phyloP scores from a whole-genome alignment of 2,329 filamentous ascomycete species.

The Alternaria sp. region DNA sequence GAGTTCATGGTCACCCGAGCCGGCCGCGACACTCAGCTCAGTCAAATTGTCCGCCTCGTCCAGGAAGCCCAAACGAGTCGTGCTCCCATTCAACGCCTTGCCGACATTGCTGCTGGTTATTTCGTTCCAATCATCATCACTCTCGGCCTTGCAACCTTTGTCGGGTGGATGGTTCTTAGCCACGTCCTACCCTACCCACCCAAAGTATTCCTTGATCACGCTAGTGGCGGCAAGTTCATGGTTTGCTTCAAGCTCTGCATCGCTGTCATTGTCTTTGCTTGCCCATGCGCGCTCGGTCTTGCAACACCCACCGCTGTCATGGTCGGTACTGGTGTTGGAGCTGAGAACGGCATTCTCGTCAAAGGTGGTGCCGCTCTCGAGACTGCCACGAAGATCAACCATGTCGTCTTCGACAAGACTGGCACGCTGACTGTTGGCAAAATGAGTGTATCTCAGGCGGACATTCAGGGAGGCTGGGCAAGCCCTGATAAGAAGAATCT shows the following conservation, averaged over 20 bases:
- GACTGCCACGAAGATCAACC: constrained; percentile 85
- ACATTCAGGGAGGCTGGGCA: constrained; percentile 72
- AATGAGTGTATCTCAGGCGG: constrained; percentile 84
- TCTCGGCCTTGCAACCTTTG: constrained; percentile 84
- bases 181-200: constrained; percentile 86
- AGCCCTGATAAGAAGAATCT: constrained; percentile 72
- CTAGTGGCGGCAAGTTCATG: constrained; percentile 91
- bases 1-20: constrained; percentile 93
- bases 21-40: constrained; percentile 93
- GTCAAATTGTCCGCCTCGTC: constrained; percentile 97
- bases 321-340: constrained; percentile 97
- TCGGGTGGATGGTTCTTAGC: constrained; percentile 93
- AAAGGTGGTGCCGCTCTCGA: constrained; percentile 95
- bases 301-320: constrained; percentile 97
- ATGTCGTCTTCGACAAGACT: constrained; percentile 94
- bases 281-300: constrained; percentile 93
- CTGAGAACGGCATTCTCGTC: constrained; percentile 95
- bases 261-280: constrained; percentile 97
- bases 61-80: constrained; percentile 95
- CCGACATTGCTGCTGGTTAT: constrained; percentile 88
- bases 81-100: constrained; percentile 92
- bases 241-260: constrained; percentile 97
- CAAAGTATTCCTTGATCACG: constrained; percentile 79
- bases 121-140: constrained; percentile 90
- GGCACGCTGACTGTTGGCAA: constrained; percentile 93